Conservation (phyloP, 1,284 basidiomycete species). For the Xerocomus nothofagi region DNA sequence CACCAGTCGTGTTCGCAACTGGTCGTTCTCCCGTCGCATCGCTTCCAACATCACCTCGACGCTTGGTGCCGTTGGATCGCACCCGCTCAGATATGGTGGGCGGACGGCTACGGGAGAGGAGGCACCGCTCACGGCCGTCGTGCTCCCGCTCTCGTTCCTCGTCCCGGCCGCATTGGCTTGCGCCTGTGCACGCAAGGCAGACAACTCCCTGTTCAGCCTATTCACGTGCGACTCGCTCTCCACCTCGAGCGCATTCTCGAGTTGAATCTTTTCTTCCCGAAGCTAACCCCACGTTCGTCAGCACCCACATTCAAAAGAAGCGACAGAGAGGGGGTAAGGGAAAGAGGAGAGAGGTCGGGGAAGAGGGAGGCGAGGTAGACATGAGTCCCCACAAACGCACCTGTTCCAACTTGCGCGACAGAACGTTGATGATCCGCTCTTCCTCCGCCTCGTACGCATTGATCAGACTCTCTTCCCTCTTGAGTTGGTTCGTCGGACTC, state of each 20-base stretch:
- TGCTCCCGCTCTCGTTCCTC: constrained; percentile 15
- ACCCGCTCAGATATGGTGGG: constrained; percentile 28
- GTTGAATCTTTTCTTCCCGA: constrained; percentile 77
- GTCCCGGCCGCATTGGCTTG: constrained; percentile 23
- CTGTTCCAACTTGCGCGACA: constrained; percentile 78
- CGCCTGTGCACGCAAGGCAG: constrained; percentile 60
- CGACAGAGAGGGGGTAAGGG: too few relatives aligned
- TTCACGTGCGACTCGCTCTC: constrained; percentile 81
- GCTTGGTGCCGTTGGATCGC: constrained; percentile 50
- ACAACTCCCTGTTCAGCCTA: constrained; percentile 65
- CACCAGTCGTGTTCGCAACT: constrained; percentile 58
- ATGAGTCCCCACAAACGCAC: constrained; percentile 43
- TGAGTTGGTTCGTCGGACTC: constrained; percentile 51
- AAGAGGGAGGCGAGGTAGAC: too few relatives aligned
- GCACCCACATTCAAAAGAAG: not conserved
- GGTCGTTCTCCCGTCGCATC: constrained; percentile 73
- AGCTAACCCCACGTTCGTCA: constrained; percentile 44
- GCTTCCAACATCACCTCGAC: constrained; percentile 68
- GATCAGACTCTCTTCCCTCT: constrained; percentile 70
- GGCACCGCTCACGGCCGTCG: constrained; percentile 30
- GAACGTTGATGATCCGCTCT: constrained; percentile 78
- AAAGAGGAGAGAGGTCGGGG: not conserved
- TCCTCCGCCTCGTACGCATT: constrained; percentile 87
- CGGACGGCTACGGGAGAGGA: constrained; percentile 37
- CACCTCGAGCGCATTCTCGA: constrained; percentile 77